Evolutionary conservation across 768 basidiomycete genomes (phyloP).

Genomic region (Boletus eberwhitei): DNA sequence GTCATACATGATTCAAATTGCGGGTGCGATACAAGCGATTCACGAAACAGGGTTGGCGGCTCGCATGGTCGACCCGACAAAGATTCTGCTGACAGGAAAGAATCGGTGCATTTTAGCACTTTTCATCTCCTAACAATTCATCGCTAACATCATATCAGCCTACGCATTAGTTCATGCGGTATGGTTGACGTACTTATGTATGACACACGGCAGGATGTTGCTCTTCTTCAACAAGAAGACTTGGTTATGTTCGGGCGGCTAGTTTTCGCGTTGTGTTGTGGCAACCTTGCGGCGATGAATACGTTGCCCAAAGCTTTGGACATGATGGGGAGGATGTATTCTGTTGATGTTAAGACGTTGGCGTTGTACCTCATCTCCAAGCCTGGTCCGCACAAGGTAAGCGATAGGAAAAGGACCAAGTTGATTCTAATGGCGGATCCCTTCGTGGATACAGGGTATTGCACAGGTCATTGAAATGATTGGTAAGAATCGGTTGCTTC

Average conservation of each 20-base stretch:
- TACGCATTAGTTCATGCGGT: conserved; percentile 86
- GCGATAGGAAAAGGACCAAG: not conserved
- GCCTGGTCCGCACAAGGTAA: conserved; percentile 60
- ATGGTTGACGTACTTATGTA: conserved; percentile 82
- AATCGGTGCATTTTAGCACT: conserved; percentile 56
- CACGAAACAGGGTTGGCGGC: conserved; percentile 81
- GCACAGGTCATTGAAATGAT: conserved; percentile 81
- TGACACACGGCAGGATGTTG: conserved; percentile 61
- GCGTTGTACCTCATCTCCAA: conserved; percentile 77
- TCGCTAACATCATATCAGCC: conserved; percentile 37
- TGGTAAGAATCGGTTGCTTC: conserved; percentile 55
- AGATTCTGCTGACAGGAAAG: conserved; percentile 84
- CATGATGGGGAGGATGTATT: conserved; percentile 67
- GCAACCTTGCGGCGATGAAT: conserved; percentile 56
- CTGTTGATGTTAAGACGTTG: conserved; percentile 76
- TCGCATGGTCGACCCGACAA: conserved; percentile 79
- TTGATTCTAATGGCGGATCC: not conserved
- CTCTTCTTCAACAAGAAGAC: conserved; percentile 81
- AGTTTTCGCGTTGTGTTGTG: conserved; percentile 74
- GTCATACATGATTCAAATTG: conserved; percentile 91
- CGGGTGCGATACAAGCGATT: conserved; percentile 79
- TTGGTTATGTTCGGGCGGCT: conserved; percentile 82
- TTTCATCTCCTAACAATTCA: not conserved
- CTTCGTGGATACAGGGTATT: conserved; percentile 49
- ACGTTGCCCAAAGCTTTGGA: conserved; percentile 73